Evolutionary conservation across 1,284 basidiomycete genomes (phyloP).

Genomic region (Malassezia slooffiae): DNA sequence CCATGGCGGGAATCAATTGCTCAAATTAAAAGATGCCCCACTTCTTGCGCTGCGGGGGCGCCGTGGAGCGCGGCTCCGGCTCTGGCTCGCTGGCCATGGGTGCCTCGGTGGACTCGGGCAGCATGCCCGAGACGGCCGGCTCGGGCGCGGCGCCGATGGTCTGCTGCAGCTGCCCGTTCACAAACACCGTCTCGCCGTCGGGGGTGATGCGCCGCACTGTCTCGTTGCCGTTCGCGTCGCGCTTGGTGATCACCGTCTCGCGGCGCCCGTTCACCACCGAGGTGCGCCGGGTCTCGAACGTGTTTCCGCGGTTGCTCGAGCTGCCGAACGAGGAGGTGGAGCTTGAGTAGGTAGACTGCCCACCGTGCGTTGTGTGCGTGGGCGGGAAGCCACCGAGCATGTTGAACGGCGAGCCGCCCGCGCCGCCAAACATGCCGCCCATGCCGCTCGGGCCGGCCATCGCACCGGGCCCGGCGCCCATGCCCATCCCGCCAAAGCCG

Average conservation of each 20-base stretch:
- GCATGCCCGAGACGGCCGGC: too few relatives aligned
- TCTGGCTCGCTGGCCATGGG: too few relatives aligned
- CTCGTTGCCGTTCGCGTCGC: slow-evolving; percentile 28
- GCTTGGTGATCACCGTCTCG: slow-evolving; percentile 30
- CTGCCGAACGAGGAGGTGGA: slow-evolving; percentile 2
- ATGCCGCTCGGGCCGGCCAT: background rate
- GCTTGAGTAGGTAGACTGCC: slow-evolving; percentile 1
- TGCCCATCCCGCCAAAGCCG: background rate
- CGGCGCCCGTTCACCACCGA: slow-evolving; percentile 30
- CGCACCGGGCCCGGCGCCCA: background rate
- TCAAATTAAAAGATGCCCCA: slow-evolving; percentile 11
- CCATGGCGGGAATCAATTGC: too few relatives aligned
- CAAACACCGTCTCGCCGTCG: slow-evolving; percentile 26
- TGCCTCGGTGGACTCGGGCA: too few relatives aligned
- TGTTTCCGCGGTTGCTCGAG: background rate
- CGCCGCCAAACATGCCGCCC: slow-evolving; percentile 1
- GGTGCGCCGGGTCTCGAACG: slow-evolving; percentile 24
- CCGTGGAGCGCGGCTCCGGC: too few relatives aligned
- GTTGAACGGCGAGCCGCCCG: background rate
- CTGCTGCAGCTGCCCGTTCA: slow-evolving; percentile 29
- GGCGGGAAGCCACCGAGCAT: slow-evolving; percentile 8
- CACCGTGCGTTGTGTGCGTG: slow-evolving; percentile 5
- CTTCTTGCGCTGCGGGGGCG: slow-evolving; percentile 9
- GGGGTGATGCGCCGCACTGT: slow-evolving; percentile 30
- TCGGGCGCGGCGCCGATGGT: slow-evolving; percentile 8